phyloP scores from a whole-genome alignment of 176 grass and related monocot genomes.

The Eragrostis curvula region DNA sequence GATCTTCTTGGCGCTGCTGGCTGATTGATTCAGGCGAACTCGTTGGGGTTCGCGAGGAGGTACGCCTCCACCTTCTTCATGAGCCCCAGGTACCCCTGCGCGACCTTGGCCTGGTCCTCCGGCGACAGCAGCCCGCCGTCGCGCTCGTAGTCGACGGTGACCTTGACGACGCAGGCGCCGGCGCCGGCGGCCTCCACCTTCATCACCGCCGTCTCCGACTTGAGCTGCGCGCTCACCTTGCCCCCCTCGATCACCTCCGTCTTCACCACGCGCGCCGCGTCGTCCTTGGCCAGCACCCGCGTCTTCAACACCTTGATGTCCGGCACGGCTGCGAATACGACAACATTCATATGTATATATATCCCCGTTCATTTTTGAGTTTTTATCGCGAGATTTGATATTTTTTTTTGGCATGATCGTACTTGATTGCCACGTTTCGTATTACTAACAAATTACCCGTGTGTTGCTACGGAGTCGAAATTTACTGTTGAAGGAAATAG shows the following conservation, averaged over 20 bases:
- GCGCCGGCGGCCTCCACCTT: conserved; percentile 35
- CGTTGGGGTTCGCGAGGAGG: conserved; percentile 47
- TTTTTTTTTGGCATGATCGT: no score
- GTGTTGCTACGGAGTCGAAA: no score
- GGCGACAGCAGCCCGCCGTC: conserved; percentile 7
- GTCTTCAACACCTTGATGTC: background rate
- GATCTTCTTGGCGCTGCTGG: background rate
- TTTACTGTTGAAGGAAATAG: no score
- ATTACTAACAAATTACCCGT: no score
- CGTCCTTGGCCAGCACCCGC: background rate
- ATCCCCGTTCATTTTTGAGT: no score
- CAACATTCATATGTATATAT: no score
- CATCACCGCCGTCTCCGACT: background rate
- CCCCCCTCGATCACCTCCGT: conserved; percentile 28
- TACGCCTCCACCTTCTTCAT: conserved; percentile 44
- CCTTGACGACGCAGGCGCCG: conserved; percentile 23
- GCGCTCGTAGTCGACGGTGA: conserved; percentile 47
- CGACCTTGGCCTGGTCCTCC: conserved; percentile 16
- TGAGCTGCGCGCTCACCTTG: conserved; percentile 24
- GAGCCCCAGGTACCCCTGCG: background rate
- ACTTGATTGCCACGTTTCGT: no score
- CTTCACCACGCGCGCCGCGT: background rate
- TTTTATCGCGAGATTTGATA: no score
- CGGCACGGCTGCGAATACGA: background rate
- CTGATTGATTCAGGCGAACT: background rate